A percentile compares a stretch with the other conserved stretches of the same genome.
Conservation (phyloP, 306 rosid species). For the Oxytropis ochrocephala region DNA sequence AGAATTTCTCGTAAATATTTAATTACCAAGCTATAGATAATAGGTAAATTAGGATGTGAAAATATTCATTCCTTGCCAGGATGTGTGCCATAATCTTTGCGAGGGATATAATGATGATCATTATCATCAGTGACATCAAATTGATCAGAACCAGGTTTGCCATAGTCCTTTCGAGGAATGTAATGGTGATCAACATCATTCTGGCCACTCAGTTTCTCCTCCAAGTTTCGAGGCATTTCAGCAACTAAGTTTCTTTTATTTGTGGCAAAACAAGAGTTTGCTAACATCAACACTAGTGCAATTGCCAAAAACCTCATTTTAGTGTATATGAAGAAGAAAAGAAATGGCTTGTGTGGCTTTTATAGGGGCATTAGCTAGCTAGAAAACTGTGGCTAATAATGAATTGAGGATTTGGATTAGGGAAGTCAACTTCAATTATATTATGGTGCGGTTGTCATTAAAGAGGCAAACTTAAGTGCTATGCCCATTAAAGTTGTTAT, state of each 20-base stretch:
- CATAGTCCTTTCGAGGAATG: not conserved
- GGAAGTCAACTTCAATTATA: slow-evolving; percentile 14
- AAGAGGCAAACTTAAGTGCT: slow-evolving; percentile 30
- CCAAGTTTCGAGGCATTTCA: not conserved
- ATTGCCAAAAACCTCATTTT: slow-evolving; percentile 19
- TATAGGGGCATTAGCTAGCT: slow-evolving; percentile 20
- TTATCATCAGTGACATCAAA: not conserved
- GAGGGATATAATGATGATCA: slow-evolving; percentile 31
- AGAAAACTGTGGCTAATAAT: not conserved
- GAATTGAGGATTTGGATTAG: not conserved
- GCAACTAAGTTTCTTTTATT: not conserved
- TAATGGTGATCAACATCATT: not conserved
- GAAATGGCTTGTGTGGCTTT: slow-evolving; percentile 20
- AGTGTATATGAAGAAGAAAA: not conserved
- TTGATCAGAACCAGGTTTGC: not conserved
- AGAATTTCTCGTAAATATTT: too few species aligned
- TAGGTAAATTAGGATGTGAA: too few species aligned
- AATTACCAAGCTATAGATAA: too few species aligned
- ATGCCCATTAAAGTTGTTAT: slow-evolving; percentile 27
- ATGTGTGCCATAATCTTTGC: slow-evolving; percentile 16
- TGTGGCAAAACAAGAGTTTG: not conserved
- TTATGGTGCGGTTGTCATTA: slow-evolving; percentile 40
- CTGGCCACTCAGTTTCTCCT: not conserved
- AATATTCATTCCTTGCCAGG: not conserved
- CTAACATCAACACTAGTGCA: slow-evolving; percentile 17